Evolutionary conservation across 1,284 basidiomycete species (phyloP), one percentile per base, ranked within the genome.

Genomic region (Ganoderma lingzhi): DNA sequence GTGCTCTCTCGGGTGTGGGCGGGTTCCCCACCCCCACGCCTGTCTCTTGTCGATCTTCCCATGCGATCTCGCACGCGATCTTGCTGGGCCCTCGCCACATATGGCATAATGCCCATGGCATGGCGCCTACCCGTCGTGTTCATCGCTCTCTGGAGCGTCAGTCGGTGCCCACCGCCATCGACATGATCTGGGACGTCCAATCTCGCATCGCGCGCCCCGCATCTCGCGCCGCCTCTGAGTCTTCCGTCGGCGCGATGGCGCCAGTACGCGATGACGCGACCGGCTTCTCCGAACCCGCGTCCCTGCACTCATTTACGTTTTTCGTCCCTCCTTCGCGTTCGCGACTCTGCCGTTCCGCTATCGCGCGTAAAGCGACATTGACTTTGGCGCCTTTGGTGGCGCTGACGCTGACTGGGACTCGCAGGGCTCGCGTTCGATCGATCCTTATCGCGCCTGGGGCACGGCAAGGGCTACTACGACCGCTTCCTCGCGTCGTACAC

Each of bases 381-480:
- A 41, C n/a, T 23, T 23, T 23, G 23, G 23, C 23, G 23, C 23
- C 23, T 23, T 23, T 0, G 6, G 2, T 41, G 39, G 1, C 17
- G n/a, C n/a, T 48, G 45, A 15, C 12, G 48, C 48, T 51, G 48
- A 51, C 48, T 51, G 48, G 23, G 10, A 12, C 19, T 23, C 1
- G 28, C 68, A 93, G 93, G 90, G 42, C 86, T 94, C 63, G 93
- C 90, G n/a, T 94, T 94, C 74, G 93, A 94, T 80, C 82, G 80
- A 62, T 85, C 85, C n/a, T 78, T 91, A 68, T 88, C 88, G 65
- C 89, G 93, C 42, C 84, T 94, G 32, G 93, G 93, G 6, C 91
- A 93, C 75, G 93, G 93, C 48, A 94, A 92, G 79, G 93, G 93
- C 6, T 93, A 92, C 80, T 94, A 94, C 75, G 93, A 94, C 80